Evolutionary conservation across 2,329 filamentous ascomycete species (phyloP).

Genomic region (Tolypocladium pustulatum): DNA sequence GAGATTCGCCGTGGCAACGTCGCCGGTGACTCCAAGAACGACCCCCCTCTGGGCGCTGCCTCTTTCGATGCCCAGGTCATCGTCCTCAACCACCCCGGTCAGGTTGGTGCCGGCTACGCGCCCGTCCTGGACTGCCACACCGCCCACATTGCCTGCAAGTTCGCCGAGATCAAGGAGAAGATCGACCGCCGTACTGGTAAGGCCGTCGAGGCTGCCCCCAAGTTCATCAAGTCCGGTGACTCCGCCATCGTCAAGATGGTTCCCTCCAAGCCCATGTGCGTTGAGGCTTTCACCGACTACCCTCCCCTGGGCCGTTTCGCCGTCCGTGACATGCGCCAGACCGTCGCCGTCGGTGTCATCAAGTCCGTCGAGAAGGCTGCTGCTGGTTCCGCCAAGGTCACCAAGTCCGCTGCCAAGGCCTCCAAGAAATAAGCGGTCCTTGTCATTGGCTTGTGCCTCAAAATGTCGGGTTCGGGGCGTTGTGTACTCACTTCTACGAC

Average conservation of each 20-base stretch:
- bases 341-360: constrained; percentile 90
- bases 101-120: constrained; percentile 98
- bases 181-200: constrained; percentile 99
- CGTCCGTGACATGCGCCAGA: constrained; percentile 96
- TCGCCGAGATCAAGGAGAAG: constrained; percentile 98
- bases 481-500: constrained; percentile 34
- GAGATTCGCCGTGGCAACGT: constrained; percentile 99
- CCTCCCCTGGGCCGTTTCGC: constrained; percentile 99
- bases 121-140: constrained; percentile 99
- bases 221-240: constrained; percentile 99
- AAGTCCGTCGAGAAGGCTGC: constrained; percentile 67
- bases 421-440: constrained; percentile 55
- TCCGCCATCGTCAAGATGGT: constrained; percentile 99
- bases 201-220: constrained; percentile 81
- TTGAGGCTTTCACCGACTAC: constrained; percentile 99
- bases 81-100: constrained; percentile 99
- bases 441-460: constrained; percentile 12
- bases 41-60: constrained; percentile 79
- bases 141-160: constrained; percentile 99
- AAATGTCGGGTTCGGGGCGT: constrained; percentile 12
- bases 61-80: constrained; percentile 99
- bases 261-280: constrained; percentile 99
- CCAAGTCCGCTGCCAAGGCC: constrained; percentile 64
- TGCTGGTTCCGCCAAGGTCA: constrained; percentile 51
- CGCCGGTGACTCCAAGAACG: constrained; percentile 99